Evolutionary conservation across 1,284 basidiomycete genomes (phyloP), one percentile per base, ranked within the genome.

Genomic region (Austropuccinia psidii): DNA sequence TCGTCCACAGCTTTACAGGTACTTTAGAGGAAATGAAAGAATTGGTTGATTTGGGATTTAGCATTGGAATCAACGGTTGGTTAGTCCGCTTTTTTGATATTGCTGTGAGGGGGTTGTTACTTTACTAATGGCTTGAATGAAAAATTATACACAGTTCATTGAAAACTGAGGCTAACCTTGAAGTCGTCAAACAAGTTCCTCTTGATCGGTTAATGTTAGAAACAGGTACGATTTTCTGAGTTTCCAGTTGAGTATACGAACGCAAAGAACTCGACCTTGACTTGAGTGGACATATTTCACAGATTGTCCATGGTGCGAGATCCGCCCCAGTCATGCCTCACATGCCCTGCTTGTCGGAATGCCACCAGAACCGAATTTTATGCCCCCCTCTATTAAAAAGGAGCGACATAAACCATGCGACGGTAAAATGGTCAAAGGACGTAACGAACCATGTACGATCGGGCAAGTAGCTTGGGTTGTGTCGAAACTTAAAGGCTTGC

Each of bases 1-100:
- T 93, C 8, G 90, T 92, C 8, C 93, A 94, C 81, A 90, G 88
- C 77, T 93, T 93, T 81, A 93, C 91, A 0, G 92, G 91, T 0
- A 86, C 85, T 0, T 76, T 79, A 0, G 84, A 85, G 29, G 90
- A 94, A 80, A 86, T 86, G 57, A 78, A 82, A 8, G 89, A 94
- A 78, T 81, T 91, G 70, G 86, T 93, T 19, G 72, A 74, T 15
- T 67, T 79, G 24, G 78, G 78, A 4, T 75, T 79, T 8, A 79
- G 75, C 58, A 75, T 75, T 33, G 75, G 67, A 24, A 54, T 75
- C 15, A 73, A 73, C 39, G 68, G 68, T 61, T 72, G 68, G 68
- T 72, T 35, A 35, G 57, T 72, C n/a, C n/a, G 24, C 27, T 35
- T 70, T 50, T 70, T 60, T 27, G 21, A 35, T 27, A 29, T 33